phyloP scores from a whole-genome alignment of 129 eudicot species.

The Flaveria trinervia region DNA sequence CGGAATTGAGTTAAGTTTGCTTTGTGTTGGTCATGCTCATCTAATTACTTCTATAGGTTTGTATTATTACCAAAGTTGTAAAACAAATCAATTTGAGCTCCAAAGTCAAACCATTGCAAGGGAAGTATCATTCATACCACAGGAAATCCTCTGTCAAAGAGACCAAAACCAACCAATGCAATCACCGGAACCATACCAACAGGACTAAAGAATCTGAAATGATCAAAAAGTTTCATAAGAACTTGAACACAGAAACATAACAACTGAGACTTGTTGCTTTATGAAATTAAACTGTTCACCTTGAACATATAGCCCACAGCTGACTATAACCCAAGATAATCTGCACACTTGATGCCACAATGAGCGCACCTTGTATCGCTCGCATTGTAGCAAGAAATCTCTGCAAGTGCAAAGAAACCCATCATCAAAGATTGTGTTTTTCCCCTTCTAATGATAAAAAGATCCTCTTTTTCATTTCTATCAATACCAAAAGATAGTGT shows the following conservation, averaged over 20 bases:
- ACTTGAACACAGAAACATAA: not conserved
- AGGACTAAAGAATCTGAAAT: constrained; percentile 90
- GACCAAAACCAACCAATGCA: constrained; percentile 85
- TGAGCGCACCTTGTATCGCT: constrained; percentile 93
- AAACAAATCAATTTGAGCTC: constrained; percentile 17
- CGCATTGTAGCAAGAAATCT: constrained; percentile 86
- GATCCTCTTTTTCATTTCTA: not conserved
- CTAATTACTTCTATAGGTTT: not conserved
- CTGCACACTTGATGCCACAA: constrained; percentile 97
- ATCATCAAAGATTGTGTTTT: constrained; percentile 18
- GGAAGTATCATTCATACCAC: constrained; percentile 55
- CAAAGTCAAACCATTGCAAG: constrained; percentile 21
- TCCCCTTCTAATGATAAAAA: not conserved
- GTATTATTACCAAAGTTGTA: not conserved
- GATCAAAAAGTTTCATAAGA: not conserved
- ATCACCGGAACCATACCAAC: constrained; percentile 97
- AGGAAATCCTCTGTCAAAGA: constrained; percentile 93
- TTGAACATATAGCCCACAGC: constrained; percentile 95
- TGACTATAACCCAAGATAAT: constrained; percentile 96
- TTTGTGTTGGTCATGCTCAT: not conserved
- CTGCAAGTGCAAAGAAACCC: constrained; percentile 38
- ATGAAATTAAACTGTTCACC: constrained; percentile 43
- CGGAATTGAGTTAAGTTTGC: not conserved
- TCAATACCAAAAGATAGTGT: not conserved
- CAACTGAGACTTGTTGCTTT: constrained; percentile 1